Conservation (phyloP, 1,139 yeast genomes). For the Saccharomyces pastorianus region DNA sequence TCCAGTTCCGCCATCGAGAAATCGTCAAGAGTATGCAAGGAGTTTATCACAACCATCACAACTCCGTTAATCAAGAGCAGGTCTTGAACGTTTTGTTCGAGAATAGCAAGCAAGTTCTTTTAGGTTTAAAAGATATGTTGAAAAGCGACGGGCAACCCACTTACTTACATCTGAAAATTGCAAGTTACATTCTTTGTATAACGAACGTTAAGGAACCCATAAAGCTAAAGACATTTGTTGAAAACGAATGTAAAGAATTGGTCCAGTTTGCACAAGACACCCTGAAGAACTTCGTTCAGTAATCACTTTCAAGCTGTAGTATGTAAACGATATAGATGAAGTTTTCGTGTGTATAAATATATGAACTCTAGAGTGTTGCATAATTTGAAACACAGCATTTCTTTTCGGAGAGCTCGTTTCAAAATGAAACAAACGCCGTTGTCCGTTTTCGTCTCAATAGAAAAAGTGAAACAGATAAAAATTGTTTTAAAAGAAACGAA, state of each 20-base stretch:
- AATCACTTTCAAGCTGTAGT: neutral
- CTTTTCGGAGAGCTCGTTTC: neutral
- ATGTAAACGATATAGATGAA: neutral
- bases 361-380: neutral
- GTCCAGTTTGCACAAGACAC: neutral
- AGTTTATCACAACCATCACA: neutral
- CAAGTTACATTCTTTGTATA: constrained; percentile 13
- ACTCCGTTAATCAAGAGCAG: neutral
- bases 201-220: constrained; percentile 3
- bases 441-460: neutral
- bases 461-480: neutral
- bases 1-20: neutral
- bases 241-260: neutral
- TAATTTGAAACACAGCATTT: neutral
- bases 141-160: neutral
- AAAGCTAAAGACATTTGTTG: neutral
- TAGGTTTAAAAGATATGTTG: neutral
- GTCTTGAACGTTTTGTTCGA: neutral
- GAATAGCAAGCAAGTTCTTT: neutral
- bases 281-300: neutral
- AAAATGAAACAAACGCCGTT: neutral
- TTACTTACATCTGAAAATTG: constrained; percentile 10
- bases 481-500: neutral
- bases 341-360: neutral
- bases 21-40: neutral